These are phyloP conservation scores for Penicillium cinerascens DNA, from an alignment of 495 filamentous ascomycete species.

Conservation along the genomic window DNA sequence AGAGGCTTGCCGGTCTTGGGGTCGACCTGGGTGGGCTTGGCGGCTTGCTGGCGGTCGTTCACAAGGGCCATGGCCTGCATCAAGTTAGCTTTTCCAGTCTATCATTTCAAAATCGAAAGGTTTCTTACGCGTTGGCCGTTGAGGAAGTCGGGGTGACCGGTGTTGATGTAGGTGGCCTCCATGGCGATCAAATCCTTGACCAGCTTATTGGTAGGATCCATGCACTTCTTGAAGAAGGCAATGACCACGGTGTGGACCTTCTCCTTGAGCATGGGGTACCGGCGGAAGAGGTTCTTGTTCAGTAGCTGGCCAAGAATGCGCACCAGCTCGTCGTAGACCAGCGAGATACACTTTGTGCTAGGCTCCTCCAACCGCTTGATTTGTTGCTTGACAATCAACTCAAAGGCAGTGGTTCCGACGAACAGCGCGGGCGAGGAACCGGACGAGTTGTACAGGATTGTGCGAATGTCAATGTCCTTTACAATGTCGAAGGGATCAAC, in stretches of 20 bases:
- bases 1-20: constrained; percentile 98
- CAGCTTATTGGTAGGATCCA: constrained; percentile 97
- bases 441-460: constrained; percentile 96
- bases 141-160: constrained; percentile 95
- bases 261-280: constrained; percentile 92
- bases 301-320: constrained; percentile 90
- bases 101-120: neutral
- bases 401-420: constrained; percentile 95
- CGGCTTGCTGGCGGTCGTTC: constrained; percentile 75
- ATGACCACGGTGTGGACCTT: constrained; percentile 96
- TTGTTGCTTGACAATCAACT: constrained; percentile 97
- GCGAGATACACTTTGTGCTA: constrained; percentile 89
- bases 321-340: constrained; percentile 97
- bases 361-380: constrained; percentile 97
- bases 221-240: constrained; percentile 92
- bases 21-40: constrained; percentile 93
- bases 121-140: constrained; percentile 78
- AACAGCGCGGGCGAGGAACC: constrained; percentile 96
- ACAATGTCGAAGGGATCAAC: constrained; percentile 97
- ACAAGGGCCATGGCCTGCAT: constrained; percentile 90
- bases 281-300: constrained; percentile 81
- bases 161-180: constrained; percentile 98
- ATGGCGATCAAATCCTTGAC: constrained; percentile 89
- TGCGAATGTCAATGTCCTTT: constrained; percentile 97
- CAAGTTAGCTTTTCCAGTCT: constrained; percentile 4